Evolutionary conservation across 2,329 filamentous ascomycete species (phyloP).

Genomic region (Hirsutella minnesotensis): DNA sequence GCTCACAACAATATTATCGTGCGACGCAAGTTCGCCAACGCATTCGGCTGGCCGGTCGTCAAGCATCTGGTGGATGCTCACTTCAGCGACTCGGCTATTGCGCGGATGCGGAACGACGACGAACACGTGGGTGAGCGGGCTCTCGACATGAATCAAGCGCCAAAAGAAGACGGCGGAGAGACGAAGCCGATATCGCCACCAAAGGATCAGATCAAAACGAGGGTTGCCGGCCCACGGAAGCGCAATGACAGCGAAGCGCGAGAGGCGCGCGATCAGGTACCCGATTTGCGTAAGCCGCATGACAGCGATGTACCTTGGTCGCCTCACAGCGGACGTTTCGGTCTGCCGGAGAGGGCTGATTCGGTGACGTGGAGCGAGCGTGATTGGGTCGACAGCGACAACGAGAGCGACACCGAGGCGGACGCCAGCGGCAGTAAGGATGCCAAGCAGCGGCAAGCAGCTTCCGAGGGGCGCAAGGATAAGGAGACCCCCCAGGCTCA

Average conservation of each 20-base stretch:
- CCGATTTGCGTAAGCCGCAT: conserved; percentile 26
- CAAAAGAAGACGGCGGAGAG: conserved; percentile 54
- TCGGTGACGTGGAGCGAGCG: conserved; percentile 55
- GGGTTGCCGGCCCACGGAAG: conserved; percentile 10
- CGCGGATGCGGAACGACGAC: conserved; percentile 54
- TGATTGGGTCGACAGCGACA: conserved; percentile 46
- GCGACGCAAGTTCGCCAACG: conserved; percentile 90
- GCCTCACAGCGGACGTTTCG: conserved; percentile 4
- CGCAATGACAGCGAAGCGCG: conserved; percentile 16
- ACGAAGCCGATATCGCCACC: conserved; percentile 28
- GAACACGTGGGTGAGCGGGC: conserved; percentile 60
- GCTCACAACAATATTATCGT: conserved; percentile 84
- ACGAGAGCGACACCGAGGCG: conserved; percentile 30
- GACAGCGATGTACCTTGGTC: neutral
- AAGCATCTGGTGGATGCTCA: conserved; percentile 82
- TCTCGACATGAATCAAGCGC: conserved; percentile 41
- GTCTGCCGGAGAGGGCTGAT: conserved; percentile 26
- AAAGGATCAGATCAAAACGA: conserved; percentile 5
- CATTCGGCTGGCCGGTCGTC: conserved; percentile 93
- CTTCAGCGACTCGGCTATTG: conserved; percentile 60
- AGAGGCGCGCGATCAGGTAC: conserved; percentile 31
- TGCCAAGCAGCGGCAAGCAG: conserved; percentile 3
- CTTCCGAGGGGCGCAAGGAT: neutral
- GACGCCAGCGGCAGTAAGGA: conserved; percentile 10
- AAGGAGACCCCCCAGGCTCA: conserved; percentile 5